A percentile compares a stretch with the other conserved stretches of the same genome.
Conservation (phyloP, 2,329 filamentous ascomycete genomes). For the Pseudopyrenochaeta lycopersici region DNA sequence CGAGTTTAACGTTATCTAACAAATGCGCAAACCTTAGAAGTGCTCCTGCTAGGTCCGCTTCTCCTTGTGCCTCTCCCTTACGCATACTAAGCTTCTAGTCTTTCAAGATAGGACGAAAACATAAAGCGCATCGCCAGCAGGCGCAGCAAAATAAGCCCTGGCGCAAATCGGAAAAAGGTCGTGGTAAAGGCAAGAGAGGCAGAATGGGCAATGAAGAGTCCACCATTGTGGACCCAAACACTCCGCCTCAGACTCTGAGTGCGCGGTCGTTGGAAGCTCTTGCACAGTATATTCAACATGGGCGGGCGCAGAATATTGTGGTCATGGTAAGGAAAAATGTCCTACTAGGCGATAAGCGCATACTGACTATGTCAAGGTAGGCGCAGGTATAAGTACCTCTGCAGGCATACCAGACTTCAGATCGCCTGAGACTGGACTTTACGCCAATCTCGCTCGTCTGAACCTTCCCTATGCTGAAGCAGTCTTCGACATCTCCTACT, state of each 20-base stretch:
- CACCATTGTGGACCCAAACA: constrained; percentile 71
- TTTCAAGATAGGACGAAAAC: constrained; percentile 61
- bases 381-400: constrained; percentile 86
- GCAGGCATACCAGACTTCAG: constrained; percentile 88
- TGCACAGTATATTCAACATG: constrained; percentile 80
- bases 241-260: constrained; percentile 70
- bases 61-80: background rate
- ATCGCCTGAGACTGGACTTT: constrained; percentile 90
- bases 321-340: constrained; percentile 68
- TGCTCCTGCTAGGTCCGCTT: constrained; percentile 3
- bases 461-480: constrained; percentile 90
- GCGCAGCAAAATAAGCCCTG: constrained; percentile 43
- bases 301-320: constrained; percentile 74
- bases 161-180: constrained; percentile 38
- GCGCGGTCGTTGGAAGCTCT: constrained; percentile 76
- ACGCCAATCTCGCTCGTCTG: constrained; percentile 87
- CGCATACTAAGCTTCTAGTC: background rate
- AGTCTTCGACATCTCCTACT: constrained; percentile 93
- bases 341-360: background rate
- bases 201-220: constrained; percentile 92
- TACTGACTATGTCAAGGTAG: constrained; percentile 62
- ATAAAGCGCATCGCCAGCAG: constrained; percentile 54
- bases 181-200: constrained; percentile 35
- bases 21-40: background rate
- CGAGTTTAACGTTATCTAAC: background rate